Base-by-base conservation (phyloP, 768 basidiomycete species). In the Pleurotus tuber-regium region DNA sequence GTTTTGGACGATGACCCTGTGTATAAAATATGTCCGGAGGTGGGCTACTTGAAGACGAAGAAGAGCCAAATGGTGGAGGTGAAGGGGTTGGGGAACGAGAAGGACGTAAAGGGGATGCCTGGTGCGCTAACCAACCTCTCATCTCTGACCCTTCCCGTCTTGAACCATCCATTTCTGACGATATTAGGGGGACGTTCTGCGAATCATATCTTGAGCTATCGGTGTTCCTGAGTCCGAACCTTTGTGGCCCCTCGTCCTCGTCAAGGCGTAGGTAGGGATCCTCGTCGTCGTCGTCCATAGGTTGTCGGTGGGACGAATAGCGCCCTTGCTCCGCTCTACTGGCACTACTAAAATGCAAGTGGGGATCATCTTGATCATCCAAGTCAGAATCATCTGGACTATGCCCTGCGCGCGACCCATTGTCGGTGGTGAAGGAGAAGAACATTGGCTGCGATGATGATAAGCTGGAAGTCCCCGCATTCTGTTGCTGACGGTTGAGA, bases 371-470 rank as follows among this genome's bases (percentile, higher is more conserved):
- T 23, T 78, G 63, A 71, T 90, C 88, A 64, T 88, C 86, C 38
- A 87, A 69, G 62, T 84, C 80, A 30, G 66, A 66, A 53, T 75
- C 70, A 56, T 71, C 65, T 48, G 46, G 46, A 54, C 71, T 66
- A 61, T 73, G 68, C 54, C 76, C 80, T 58, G 71, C 69, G 64
- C 78, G 64, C 53, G 73, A 82, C 50, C 77, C 86, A 49, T 83
- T 77, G 70, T 89, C 87, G 56, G 88, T 89, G 39, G 84, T 84
- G 67, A 92, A 91, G 16, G 89, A 92, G 76, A 88, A 92, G 76
- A 92, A 92, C 66, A 92, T 80, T 49, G 90, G 89, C 68, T 89
- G 88, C 31, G 83, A 83, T 18, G 82, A 78, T 33, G 79, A 77
- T 60, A 79, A 69, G 58, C 77, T 79, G 30, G 79, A 73, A 52